Evolutionary conservation across 495 filamentous ascomycete genomes (phyloP).

Genomic region (Aspergillus panamensis): DNA sequence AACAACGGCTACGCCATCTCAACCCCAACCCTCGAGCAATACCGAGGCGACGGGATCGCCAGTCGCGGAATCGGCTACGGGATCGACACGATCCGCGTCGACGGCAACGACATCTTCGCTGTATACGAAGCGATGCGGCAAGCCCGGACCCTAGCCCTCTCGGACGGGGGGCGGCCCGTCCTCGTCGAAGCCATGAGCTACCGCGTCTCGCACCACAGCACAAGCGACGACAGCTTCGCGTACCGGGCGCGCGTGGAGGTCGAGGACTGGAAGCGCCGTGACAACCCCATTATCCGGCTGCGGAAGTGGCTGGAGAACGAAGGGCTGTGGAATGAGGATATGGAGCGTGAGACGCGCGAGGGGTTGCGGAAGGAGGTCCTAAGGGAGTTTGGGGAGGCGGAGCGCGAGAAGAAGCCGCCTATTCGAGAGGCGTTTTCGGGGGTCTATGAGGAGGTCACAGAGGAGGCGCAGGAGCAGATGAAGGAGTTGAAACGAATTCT

Average conservation of each 20-base stretch:
- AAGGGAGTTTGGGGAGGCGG: slow-evolving; percentile 79
- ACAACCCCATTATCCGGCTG: slow-evolving; percentile 88
- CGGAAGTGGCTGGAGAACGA: slow-evolving; percentile 88
- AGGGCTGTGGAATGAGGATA: slow-evolving; percentile 77
- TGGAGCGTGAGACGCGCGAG: slow-evolving; percentile 69
- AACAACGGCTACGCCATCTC: slow-evolving; percentile 98
- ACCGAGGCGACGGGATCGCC: slow-evolving; percentile 94
- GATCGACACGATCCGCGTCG: slow-evolving; percentile 93
- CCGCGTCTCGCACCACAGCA: slow-evolving; percentile 95
- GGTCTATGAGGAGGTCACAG: slow-evolving; percentile 82
- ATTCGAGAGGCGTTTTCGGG: slow-evolving; percentile 77
- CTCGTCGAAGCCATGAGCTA: slow-evolving; percentile 98
- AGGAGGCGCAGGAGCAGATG: slow-evolving; percentile 78
- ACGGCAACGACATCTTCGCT: slow-evolving; percentile 96
- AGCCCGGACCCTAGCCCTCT: slow-evolving; percentile 72
- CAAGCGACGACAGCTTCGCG: slow-evolving; percentile 94
- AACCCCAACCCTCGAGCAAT: slow-evolving; percentile 93
- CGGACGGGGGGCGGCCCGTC: slow-evolving; percentile 74
- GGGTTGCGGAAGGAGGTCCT: slow-evolving; percentile 68
- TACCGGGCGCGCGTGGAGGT: slow-evolving; percentile 93
- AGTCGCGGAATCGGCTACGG: slow-evolving; percentile 94
- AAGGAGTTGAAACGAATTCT: slow-evolving; percentile 69
- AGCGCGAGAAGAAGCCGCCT: slow-evolving; percentile 83
- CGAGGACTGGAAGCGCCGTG: slow-evolving; percentile 94
- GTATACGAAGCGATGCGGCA: slow-evolving; percentile 79